Conservation (phyloP, 1,139 yeast genomes). For the Saccharomyces hybrid region DNA sequence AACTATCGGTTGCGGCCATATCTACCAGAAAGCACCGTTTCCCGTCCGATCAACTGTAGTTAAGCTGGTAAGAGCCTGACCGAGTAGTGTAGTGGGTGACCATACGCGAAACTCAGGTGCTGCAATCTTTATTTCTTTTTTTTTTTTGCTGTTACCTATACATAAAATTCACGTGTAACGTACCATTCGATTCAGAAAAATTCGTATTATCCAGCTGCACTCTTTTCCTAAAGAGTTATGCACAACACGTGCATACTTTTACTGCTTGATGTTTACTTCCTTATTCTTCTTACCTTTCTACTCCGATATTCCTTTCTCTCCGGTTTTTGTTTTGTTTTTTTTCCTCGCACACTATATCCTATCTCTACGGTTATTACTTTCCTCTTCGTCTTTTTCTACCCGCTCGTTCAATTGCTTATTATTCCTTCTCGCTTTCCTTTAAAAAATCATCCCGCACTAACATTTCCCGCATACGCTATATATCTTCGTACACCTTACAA, state of each 20-base stretch:
- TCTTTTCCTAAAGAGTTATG: too few relatives aligned
- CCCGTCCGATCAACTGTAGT: slow-evolving; percentile 46
- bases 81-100: slow-evolving; percentile 50
- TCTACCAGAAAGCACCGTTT: slow-evolving; percentile 44
- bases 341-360: background rate
- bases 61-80: slow-evolving; percentile 48
- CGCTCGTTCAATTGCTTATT: background rate
- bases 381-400: background rate
- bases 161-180: too few relatives aligned
- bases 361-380: background rate
- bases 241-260: background rate
- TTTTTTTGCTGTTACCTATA: too few relatives aligned
- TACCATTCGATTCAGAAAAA: too few relatives aligned
- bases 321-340: background rate
- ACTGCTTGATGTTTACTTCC: background rate
- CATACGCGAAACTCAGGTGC: slow-evolving; percentile 49
- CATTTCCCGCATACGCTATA: background rate
- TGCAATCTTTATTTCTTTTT: slow-evolving; percentile 41
- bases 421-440: background rate
- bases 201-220: too few relatives aligned
- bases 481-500: too few relatives aligned
- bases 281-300: background rate
- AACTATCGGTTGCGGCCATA: slow-evolving; percentile 41
- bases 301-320: background rate
- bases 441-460: background rate